Conservation (phyloP, 2,329 filamentous ascomycete genomes). For the Emmonsiellopsis sp. region DNA sequence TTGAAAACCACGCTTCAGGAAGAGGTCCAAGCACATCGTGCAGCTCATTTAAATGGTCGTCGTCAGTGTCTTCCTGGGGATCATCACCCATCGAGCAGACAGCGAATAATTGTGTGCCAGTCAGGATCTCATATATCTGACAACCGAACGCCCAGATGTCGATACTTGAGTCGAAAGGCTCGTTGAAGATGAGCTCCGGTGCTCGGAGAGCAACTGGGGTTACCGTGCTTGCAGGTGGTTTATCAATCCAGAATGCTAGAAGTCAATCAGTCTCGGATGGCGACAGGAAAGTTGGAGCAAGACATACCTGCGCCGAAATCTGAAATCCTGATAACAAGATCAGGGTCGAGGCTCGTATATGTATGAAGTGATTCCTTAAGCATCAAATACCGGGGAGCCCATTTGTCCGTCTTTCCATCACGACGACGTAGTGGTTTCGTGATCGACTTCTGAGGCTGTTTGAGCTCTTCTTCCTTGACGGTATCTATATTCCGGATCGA, state of each 20-base stretch:
- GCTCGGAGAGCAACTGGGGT: slow-evolving; percentile 19
- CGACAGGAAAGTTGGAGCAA: background rate
- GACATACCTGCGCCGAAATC: slow-evolving; percentile 15
- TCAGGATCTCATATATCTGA: slow-evolving; percentile 17
- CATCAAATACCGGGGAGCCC: slow-evolving; percentile 16
- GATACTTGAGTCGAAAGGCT: slow-evolving; percentile 22
- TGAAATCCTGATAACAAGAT: slow-evolving; percentile 15
- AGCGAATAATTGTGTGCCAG: slow-evolving; percentile 12
- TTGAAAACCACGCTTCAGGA: slow-evolving; percentile 13
- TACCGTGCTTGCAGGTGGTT: slow-evolving; percentile 15
- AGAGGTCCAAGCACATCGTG: slow-evolving; percentile 16
- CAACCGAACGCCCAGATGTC: slow-evolving; percentile 25
- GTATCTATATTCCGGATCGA: slow-evolving; percentile 2
- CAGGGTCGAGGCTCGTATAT: slow-evolving; percentile 9
- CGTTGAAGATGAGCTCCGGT: slow-evolving; percentile 24
- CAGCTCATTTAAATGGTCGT: slow-evolving; percentile 16
- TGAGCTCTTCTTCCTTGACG: slow-evolving; percentile 7
- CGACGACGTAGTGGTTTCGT: slow-evolving; percentile 11
- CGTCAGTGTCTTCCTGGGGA: slow-evolving; percentile 12
- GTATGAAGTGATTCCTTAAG: slow-evolving; percentile 14
- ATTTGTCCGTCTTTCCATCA: slow-evolving; percentile 14
- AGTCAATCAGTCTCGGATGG: slow-evolving; percentile 15
- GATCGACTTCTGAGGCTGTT: slow-evolving; percentile 10
- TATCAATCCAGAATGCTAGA: slow-evolving; percentile 17
- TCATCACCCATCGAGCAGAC: slow-evolving; percentile 11